Evolutionary conservation across 164 flowering plant genomes (phyloP).

Genomic region (Cinnamomum chago): DNA sequence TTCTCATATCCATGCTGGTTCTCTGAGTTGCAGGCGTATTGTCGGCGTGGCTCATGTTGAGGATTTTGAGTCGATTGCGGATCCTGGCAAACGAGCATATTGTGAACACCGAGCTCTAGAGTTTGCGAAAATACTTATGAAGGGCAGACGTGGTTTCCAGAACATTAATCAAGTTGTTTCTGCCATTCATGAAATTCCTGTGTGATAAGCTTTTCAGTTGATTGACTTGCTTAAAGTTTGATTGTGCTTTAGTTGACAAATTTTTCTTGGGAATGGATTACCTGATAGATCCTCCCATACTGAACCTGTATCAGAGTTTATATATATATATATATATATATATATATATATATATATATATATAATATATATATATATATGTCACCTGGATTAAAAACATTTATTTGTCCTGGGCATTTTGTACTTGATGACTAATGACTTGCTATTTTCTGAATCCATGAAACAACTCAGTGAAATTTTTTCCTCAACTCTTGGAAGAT

Average conservation of each 20-base stretch:
- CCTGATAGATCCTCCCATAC: neutral
- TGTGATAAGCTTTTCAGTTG: neutral
- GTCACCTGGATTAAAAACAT: neutral
- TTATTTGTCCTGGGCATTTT: neutral
- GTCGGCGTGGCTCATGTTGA: constrained; percentile 97
- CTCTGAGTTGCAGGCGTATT: constrained; percentile 58
- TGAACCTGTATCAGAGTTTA: neutral
- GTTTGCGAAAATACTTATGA: constrained; percentile 70
- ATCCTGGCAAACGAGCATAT: constrained; percentile 50
- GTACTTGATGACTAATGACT: neutral
- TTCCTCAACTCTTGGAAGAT: neutral
- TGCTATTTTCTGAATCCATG: neutral
- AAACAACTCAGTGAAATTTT: neutral
- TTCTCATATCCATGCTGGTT: neutral
- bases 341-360: too few species aligned
- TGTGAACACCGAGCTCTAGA: constrained; percentile 78
- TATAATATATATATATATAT: too few species aligned
- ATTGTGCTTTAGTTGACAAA: neutral
- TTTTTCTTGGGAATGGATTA: neutral
- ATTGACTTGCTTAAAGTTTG: neutral
- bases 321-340: too few species aligned
- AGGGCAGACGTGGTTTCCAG: constrained; percentile 61
- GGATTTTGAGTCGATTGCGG: constrained; percentile 79
- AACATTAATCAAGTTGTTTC: constrained; percentile 53
- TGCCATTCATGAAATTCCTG: constrained; percentile 31